Evolutionary conservation across 352 stramenopile species (phyloP), one percentile per base, ranked within the genome.

Genomic region (Blastocystis hominis): DNA sequence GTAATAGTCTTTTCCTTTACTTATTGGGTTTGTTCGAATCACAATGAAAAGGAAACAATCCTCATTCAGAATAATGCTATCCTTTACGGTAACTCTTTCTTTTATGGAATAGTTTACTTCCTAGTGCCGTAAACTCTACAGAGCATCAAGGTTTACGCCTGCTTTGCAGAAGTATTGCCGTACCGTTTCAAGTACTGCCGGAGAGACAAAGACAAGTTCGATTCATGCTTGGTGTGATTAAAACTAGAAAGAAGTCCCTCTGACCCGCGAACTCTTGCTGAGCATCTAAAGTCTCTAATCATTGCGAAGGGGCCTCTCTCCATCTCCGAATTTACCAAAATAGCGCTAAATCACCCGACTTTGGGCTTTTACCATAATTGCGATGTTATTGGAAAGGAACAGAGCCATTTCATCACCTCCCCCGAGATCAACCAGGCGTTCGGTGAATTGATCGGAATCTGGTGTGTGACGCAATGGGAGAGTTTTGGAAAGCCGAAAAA

Each of bases 401-500:
- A 94, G 64, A 94, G 93, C 81, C 94, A 97, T 91, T 97, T 97
- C 90, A 95, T 94, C 42, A 97, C 94, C 0, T 94, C 94, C 15
- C 94, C 94, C 1, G 94, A 97, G 90, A 96, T 97, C 89, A 95
- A 91, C 55, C 93, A 96, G 84, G 94, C 96, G 90, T 97, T 97
- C 89, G 94, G 94, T 69, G 94, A 97, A 89, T 90, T 97, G 50
- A 91, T 97, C 77, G 92, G 92, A 42, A 89, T 97, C 10, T 97
- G 94, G 94, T 96, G 93, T 88, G 91, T 96, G 38, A 93, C 92
- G 9, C 95, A 92, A 42, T 97, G 94, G 93, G 92, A 95, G 90
- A 91, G 94, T 62, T 94, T 95, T 91, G 92, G 92, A 34, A 91
- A 89, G 89, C 93, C 93, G 2, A 88, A 84, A 3, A 89, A 90